phyloP scores from a whole-genome alignment of 371 early-diverging fungal genomes.

The Lichtheimia corymbifera region DNA sequence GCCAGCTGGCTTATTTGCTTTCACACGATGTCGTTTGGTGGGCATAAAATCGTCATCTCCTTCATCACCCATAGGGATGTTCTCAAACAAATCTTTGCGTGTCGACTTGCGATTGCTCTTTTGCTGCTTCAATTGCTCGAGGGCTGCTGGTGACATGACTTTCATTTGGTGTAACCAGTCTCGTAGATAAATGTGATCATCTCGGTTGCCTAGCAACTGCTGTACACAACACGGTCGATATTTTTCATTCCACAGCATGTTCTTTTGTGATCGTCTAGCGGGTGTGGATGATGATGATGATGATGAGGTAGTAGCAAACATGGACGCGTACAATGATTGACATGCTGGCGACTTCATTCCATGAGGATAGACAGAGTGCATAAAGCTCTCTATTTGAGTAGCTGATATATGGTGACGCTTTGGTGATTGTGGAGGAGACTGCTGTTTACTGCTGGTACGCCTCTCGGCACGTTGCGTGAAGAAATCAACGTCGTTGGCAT shows the following conservation, averaged over 20 bases:
- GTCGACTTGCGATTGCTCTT: background rate
- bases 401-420: background rate
- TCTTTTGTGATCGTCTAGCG: background rate
- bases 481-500: background rate
- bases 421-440: background rate
- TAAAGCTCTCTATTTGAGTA: background rate
- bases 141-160: conserved; percentile 24
- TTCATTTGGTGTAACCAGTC: conserved; percentile 46
- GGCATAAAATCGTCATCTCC: conserved; percentile 30
- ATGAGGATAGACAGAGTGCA: conserved; percentile 14
- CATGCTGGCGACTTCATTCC: conserved; percentile 7
- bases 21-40: background rate
- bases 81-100: conserved; percentile 6
- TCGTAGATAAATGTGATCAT: conserved; percentile 25
- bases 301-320: background rate
- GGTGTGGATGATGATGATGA: background rate
- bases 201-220: conserved; percentile 27
- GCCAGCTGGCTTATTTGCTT: background rate
- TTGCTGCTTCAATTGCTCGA: background rate
- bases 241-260: conserved; percentile 31
- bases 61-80: conserved; percentile 1
- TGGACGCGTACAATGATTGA: conserved; percentile 1
- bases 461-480: background rate
- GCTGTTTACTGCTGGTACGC: background rate
- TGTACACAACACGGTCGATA: conserved; percentile 30